Percentiles rank a stretch among this genome's conserved stretches.
phyloP scores from a whole-genome alignment of 345 rosid genomes.

The Dipteronia dyeriana region DNA sequence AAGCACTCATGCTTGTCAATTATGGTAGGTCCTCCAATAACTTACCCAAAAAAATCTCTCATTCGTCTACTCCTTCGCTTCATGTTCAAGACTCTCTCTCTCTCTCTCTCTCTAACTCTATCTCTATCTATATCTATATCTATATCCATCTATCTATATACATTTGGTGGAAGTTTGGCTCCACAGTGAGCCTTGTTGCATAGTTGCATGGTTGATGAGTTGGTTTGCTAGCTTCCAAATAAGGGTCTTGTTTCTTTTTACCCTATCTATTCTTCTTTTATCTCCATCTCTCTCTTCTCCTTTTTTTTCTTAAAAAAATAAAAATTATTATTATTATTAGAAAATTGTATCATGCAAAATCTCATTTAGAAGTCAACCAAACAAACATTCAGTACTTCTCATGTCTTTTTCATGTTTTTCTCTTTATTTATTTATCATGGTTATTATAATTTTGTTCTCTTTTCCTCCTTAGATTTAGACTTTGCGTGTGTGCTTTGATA shows the following conservation, averaged over 20 bases:
- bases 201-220: constrained; percentile 18
- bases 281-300: constrained; percentile 16
- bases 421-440: not conserved
- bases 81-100: constrained; percentile 37
- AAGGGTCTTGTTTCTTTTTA: constrained; percentile 3
- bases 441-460: constrained; percentile 1
- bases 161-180: constrained; percentile 37
- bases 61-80: constrained; percentile 34
- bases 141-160: not conserved
- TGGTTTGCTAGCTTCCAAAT: constrained; percentile 20
- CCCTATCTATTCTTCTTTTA: constrained; percentile 16
- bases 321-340: too few relatives aligned
- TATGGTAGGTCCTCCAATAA: constrained; percentile 42
- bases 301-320: not conserved
- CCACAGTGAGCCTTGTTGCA: constrained; percentile 33
- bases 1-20: constrained; percentile 47
- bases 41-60: constrained; percentile 2
- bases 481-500: too few relatives aligned
- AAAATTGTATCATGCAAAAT: constrained; percentile 11
- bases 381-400: constrained; percentile 22
- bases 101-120: constrained; percentile 25
- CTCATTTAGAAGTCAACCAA: constrained; percentile 32
- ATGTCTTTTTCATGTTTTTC: constrained; percentile 29
- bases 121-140: constrained; percentile 1
- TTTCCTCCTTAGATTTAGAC: not conserved